Percentiles rank a stretch among this genome's conserved stretches.
Evolutionary conservation across 805 yeast species (phyloP).

Genomic region (Nakazawaea holstii): DNA sequence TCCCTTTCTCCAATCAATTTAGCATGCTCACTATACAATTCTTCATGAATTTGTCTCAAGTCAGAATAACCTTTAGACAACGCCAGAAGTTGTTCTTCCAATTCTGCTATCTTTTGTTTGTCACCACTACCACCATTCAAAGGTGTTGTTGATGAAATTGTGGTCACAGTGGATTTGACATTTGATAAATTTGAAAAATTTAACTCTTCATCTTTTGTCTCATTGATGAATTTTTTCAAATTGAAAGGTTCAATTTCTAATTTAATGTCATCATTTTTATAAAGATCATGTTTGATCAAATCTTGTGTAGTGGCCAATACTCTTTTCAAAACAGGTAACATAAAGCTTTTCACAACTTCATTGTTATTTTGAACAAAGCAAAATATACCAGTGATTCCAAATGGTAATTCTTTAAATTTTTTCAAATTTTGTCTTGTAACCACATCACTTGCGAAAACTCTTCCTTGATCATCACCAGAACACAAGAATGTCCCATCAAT

Average conservation of each 20-base stretch:
- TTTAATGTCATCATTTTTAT: slow-evolving; percentile 26
- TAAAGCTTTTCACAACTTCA: slow-evolving; percentile 1
- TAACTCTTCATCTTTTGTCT: slow-evolving; percentile 45
- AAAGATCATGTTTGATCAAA: slow-evolving; percentile 38
- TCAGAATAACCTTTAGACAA: slow-evolving; percentile 57
- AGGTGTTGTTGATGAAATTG: slow-evolving; percentile 7
- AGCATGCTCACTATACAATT: slow-evolving; percentile 45
- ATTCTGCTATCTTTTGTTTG: slow-evolving; percentile 26
- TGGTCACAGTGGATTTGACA: slow-evolving; percentile 33
- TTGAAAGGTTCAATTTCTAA: slow-evolving; percentile 22
- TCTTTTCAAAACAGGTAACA: slow-evolving; percentile 65
- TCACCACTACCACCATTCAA: slow-evolving; percentile 13
- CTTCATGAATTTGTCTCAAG: slow-evolving; percentile 55
- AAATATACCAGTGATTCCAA: slow-evolving; percentile 21
- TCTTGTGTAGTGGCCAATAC: slow-evolving; percentile 38
- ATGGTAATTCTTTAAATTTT: slow-evolving; percentile 36
- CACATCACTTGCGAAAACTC: slow-evolving; percentile 62
- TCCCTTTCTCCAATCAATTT: slow-evolving; percentile 23
- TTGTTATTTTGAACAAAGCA: slow-evolving; percentile 7
- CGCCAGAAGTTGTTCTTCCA: slow-evolving; percentile 41
- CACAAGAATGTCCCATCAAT: slow-evolving; percentile 70
- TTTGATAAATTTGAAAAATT: slow-evolving; percentile 39
- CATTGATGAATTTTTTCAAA: slow-evolving; percentile 43
- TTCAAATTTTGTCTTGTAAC: slow-evolving; percentile 63
- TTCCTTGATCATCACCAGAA: slow-evolving; percentile 73